Percentiles rank a stretch among this genome's conserved stretches.
phyloP scores from a whole-genome alignment of 345 rosid species.

The Dipteronia dyeriana region DNA sequence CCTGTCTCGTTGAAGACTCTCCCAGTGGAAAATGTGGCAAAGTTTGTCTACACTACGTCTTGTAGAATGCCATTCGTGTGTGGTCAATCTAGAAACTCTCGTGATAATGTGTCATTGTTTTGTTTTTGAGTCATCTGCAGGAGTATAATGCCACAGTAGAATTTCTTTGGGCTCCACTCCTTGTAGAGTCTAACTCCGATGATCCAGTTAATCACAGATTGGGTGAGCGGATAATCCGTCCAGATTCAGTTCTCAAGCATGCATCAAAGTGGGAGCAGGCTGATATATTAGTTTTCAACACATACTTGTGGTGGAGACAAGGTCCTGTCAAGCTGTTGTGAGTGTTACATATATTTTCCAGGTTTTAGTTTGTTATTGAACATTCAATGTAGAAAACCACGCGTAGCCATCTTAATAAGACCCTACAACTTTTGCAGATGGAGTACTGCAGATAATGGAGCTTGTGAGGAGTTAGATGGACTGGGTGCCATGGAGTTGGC shows the following conservation, averaged over 20 bases:
- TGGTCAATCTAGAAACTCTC: not conserved
- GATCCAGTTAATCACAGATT: slow-evolving; percentile 93
- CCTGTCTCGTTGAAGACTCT: no score
- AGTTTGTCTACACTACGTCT: no score
- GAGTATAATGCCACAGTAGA: slow-evolving; percentile 92
- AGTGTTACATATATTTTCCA: slow-evolving; percentile 22
- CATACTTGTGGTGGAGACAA: slow-evolving; percentile 99
- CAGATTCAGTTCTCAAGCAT: slow-evolving; percentile 90
- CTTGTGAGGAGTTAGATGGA: slow-evolving; percentile 82
- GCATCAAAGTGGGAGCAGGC: slow-evolving; percentile 88
- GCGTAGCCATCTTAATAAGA: not conserved
- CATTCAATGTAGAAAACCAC: not conserved
- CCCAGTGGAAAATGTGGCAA: no score
- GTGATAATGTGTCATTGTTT: not conserved
- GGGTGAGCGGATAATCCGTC: slow-evolving; percentile 74
- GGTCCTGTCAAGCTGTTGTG: slow-evolving; percentile 85
- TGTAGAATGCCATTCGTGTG: not conserved
- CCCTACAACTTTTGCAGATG: slow-evolving; percentile 55
- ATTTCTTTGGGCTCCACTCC: slow-evolving; percentile 95
- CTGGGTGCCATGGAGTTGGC: slow-evolving; percentile 87
- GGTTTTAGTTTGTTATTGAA: slow-evolving; percentile 7
- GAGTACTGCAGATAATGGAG: slow-evolving; percentile 64
- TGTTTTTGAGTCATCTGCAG: slow-evolving; percentile 39
- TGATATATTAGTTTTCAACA: slow-evolving; percentile 82
- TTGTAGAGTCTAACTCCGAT: slow-evolving; percentile 95